phyloP scores from a whole-genome alignment of 1,139 yeast genomes.

The Pichia cactophila region DNA sequence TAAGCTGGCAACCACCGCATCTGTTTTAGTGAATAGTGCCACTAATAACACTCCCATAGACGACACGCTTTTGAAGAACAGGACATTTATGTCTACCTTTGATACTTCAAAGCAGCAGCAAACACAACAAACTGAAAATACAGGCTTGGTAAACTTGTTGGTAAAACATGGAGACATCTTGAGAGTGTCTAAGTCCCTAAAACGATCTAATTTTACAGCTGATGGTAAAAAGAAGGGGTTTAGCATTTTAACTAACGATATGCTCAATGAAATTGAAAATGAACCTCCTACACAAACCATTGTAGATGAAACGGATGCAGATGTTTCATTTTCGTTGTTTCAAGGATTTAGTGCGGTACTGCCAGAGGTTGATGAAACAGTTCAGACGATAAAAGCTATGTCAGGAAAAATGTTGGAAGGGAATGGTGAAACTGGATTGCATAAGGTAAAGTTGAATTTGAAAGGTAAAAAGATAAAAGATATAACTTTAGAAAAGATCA shows the following conservation, averaged over 20 bases:
- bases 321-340: conserved; percentile 40
- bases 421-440: neutral
- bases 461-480: conserved; percentile 18
- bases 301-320: conserved; percentile 5
- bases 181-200: conserved; percentile 12
- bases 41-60: conserved; percentile 15
- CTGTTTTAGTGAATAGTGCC: conserved; percentile 32
- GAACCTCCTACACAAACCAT: neutral
- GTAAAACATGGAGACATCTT: conserved; percentile 19
- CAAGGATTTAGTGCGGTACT: conserved; percentile 61
- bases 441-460: neutral
- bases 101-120: conserved; percentile 9
- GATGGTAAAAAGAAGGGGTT: conserved; percentile 20
- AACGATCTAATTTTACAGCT: conserved; percentile 10
- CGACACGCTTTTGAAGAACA: conserved; percentile 36
- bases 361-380: conserved; percentile 38
- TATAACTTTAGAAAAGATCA: conserved; percentile 33
- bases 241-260: conserved; percentile 46
- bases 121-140: neutral
- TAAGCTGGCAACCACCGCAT: conserved; percentile 38
- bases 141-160: conserved; percentile 15
- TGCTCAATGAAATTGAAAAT: conserved; percentile 43
- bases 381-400: conserved; percentile 14
- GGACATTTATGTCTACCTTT: conserved; percentile 35
- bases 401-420: conserved; percentile 8